These are phyloP conservation scores for Senna siamea DNA, from an alignment of 306 rosid species.

Conservation along the genomic window DNA sequence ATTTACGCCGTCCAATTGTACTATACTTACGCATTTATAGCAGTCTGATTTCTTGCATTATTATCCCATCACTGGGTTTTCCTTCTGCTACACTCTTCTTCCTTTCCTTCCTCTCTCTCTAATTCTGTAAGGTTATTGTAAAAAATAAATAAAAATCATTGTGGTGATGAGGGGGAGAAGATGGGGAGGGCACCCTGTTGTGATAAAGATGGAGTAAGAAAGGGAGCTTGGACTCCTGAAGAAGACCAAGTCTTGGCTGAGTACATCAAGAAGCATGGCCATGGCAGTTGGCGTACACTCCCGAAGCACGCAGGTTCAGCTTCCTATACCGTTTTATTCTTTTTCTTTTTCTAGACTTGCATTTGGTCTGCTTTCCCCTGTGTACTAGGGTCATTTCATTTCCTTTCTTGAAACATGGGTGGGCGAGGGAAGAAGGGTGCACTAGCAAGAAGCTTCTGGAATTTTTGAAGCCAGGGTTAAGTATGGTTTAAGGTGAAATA, in stretches of 20 bases:
- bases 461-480: conserved; percentile 1
- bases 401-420: neutral
- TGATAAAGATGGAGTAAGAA: conserved; percentile 28
- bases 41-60: neutral
- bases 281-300: conserved; percentile 63
- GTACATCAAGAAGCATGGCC: conserved; percentile 54
- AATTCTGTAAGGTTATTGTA: neutral
- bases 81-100: conserved; percentile 17
- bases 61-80: neutral
- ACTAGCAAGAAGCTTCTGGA: neutral
- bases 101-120: neutral
- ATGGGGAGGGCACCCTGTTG: conserved; percentile 25
- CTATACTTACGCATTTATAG: neutral
- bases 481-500: neutral
- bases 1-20: conserved; percentile 22
- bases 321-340: neutral
- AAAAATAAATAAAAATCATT: neutral
- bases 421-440: neutral
- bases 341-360: neutral
- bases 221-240: conserved; percentile 65
- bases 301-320: conserved; percentile 34
- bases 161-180: conserved; percentile 17
- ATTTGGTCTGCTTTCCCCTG: neutral
- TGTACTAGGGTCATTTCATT: neutral
- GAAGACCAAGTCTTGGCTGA: conserved; percentile 54